A percentile compares a stretch with the other conserved stretches of the same genome.
These are phyloP conservation scores for Eimeria nieschulzi DNA, from an alignment of 169 alveolate species.

Conservation along the genomic window DNA sequence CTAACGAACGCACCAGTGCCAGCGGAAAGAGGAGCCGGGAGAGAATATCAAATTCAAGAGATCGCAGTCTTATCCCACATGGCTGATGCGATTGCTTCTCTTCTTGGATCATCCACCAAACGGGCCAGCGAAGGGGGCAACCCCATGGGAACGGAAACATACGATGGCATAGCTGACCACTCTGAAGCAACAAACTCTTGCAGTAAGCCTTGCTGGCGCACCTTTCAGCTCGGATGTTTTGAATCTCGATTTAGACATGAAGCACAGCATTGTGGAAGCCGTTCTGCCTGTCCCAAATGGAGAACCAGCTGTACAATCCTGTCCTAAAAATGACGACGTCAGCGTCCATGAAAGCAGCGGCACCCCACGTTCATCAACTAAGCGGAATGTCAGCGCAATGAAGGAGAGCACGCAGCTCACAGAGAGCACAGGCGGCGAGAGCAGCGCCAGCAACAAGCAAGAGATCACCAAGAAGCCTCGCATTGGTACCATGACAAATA, in stretches of 20 bases:
- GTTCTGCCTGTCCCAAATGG: not conserved
- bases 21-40: not conserved
- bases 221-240: not conserved
- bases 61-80: not conserved
- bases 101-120: not conserved
- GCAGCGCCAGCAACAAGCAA: not conserved
- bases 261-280: not conserved
- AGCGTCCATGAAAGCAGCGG: not conserved
- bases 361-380: not conserved
- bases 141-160: no score
- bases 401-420: not conserved
- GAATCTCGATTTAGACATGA: not conserved
- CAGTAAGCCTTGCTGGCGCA: not conserved
- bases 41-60: not conserved
- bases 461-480: not conserved
- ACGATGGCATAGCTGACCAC: no score
- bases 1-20: not conserved
- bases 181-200: not conserved
- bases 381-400: not conserved
- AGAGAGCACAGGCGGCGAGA: not conserved
- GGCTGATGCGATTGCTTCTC: not conserved
- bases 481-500: not conserved
- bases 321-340: not conserved
- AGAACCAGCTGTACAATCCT: not conserved
- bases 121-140: not conserved